Percentiles rank a stretch among this genome's conserved stretches.
These are phyloP conservation scores for Coemansia sp. DNA, from an alignment of 192 early-diverging fungal genomes.

Conservation along the genomic window DNA sequence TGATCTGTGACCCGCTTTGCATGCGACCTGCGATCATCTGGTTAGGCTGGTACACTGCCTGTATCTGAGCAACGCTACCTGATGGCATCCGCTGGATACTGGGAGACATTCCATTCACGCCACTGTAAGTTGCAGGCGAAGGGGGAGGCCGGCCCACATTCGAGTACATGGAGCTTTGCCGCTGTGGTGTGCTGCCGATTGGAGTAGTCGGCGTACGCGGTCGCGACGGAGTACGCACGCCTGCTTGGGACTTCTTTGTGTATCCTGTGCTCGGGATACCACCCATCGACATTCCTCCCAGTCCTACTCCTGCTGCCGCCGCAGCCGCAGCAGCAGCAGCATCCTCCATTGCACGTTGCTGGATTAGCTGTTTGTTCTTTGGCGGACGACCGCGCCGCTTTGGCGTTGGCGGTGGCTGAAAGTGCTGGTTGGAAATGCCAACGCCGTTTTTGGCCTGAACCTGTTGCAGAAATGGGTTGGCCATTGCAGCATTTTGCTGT, in stretches of 20 bases:
- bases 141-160: constrained; percentile 19
- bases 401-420: constrained; percentile 14
- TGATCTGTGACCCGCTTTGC: background rate
- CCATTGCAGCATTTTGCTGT: background rate
- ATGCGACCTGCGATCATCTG: background rate
- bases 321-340: constrained; percentile 29
- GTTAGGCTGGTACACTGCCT: background rate
- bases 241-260: background rate
- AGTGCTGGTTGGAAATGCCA: constrained; percentile 1
- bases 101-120: constrained; percentile 7
- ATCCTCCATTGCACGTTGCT: constrained; percentile 47
- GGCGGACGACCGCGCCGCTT: constrained; percentile 46
- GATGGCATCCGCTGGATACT: constrained; percentile 4
- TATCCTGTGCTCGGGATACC: background rate
- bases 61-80: background rate
- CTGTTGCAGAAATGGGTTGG: background rate
- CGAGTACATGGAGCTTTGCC: constrained; percentile 4
- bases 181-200: background rate
- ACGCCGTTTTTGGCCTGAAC: background rate
- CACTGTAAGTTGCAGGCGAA: constrained; percentile 4
- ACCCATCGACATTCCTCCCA: background rate
- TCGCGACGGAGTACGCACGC: background rate
- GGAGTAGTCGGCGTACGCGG: constrained; percentile 1
- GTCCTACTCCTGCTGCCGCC: constrained; percentile 11
- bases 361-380: constrained; percentile 52